Conservation (phyloP, 202 grass and related monocot species). For the Panicum hallii region DNA sequence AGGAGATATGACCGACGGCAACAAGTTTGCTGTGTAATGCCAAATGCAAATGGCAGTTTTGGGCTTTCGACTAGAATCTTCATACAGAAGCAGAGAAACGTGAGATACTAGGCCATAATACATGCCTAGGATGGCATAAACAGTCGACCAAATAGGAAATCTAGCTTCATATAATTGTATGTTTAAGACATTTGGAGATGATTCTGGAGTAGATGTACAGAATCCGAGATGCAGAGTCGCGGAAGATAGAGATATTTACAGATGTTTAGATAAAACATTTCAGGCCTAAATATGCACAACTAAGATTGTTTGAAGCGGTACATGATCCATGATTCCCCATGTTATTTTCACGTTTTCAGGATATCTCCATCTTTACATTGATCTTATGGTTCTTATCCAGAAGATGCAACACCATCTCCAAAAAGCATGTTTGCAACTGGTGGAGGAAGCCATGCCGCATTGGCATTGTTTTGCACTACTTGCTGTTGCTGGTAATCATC, state of each 20-base stretch:
- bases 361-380: not conserved
- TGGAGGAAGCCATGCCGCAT: constrained; percentile 60
- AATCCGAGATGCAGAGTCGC: not conserved
- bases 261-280: constrained; percentile 9
- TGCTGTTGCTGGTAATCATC: constrained; percentile 46
- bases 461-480: constrained; percentile 45
- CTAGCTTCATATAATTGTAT: constrained; percentile 5
- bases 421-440: constrained; percentile 81
- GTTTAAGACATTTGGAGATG: not conserved
- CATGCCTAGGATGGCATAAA: not conserved
- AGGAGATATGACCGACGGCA: not conserved
- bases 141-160: constrained; percentile 2
- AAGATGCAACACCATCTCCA: constrained; percentile 42
- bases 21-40: not conserved
- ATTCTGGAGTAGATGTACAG: not conserved
- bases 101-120: not conserved
- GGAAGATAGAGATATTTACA: constrained; percentile 24
- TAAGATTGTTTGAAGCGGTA: not conserved
- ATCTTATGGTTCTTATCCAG: constrained; percentile 50
- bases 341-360: constrained; percentile 4
- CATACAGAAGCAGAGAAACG: constrained; percentile 13
- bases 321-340: not conserved
- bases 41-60: not conserved
- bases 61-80: not conserved
- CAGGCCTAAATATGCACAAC: constrained; percentile 56